phyloP scores from a whole-genome alignment of 208 protist genomes.

The Entamoeba histolytica region DNA sequence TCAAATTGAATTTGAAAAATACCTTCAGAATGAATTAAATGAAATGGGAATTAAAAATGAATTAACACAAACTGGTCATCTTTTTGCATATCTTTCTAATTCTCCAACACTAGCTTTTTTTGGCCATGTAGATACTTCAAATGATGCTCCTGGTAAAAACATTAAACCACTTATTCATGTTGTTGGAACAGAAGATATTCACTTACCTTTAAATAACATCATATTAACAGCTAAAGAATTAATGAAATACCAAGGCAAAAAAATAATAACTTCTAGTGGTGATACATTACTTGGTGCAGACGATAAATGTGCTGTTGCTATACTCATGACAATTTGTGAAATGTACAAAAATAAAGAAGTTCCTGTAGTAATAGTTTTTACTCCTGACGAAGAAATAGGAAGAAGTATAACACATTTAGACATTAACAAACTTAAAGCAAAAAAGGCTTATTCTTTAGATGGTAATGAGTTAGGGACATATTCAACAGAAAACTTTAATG shows the following conservation, averaged over 20 bases:
- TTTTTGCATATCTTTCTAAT: not conserved
- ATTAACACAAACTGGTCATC: not conserved
- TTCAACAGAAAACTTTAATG: not conserved
- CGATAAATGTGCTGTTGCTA: not conserved
- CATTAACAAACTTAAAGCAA: not conserved
- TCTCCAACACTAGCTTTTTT: not conserved
- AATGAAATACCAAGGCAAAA: not conserved
- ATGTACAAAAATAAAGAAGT: not conserved
- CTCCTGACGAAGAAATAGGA: not conserved
- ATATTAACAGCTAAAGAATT: not conserved
- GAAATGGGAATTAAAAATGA: not conserved
- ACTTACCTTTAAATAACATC: not conserved
- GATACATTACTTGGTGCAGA: not conserved
- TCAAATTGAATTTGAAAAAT: not conserved
- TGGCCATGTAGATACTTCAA: not conserved
- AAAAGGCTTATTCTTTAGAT: not conserved
- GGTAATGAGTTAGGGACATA: not conserved
- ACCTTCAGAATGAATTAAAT: not conserved
- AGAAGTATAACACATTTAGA: not conserved
- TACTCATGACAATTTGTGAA: not conserved
- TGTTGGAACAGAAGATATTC: not conserved
- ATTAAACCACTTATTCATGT: not conserved
- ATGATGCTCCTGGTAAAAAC: not conserved
- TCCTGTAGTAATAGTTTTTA: not conserved
- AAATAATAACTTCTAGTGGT: not conserved